phyloP scores from a whole-genome alignment of 2,329 filamentous ascomycete species.

The Scedosporium apiospermum region DNA sequence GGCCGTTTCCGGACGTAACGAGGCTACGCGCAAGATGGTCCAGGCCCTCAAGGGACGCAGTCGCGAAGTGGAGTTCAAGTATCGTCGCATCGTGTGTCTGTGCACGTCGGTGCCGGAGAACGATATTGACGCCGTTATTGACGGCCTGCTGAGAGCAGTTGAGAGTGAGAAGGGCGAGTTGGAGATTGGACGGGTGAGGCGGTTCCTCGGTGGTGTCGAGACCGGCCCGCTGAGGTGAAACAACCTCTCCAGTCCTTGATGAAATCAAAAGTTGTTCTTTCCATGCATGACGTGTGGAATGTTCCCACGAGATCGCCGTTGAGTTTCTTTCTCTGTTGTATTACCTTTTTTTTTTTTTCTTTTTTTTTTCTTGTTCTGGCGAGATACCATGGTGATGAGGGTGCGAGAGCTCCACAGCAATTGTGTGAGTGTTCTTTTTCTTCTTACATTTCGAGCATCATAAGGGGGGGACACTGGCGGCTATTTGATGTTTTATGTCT shows the following conservation, averaged over 20 bases:
- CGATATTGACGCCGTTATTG: conserved; percentile 71
- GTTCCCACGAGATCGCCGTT: neutral
- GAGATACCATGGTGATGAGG: neutral
- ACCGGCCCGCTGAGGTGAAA: conserved; percentile 47
- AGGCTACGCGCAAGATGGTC: conserved; percentile 56
- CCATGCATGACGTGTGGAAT: neutral
- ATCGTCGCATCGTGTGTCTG: conserved; percentile 76
- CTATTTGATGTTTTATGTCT: neutral
- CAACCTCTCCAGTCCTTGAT: neutral
- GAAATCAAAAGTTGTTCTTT: neutral
- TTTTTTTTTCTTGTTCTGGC: neutral
- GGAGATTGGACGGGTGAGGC: conserved; percentile 65
- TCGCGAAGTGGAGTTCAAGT: conserved; percentile 77
- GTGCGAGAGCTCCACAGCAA: neutral
- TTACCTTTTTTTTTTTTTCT: neutral
- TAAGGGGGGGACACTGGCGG: neutral
- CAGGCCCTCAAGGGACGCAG: conserved; percentile 67
- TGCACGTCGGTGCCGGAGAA: conserved; percentile 73
- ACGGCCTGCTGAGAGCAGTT: conserved; percentile 73
- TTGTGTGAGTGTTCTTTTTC: neutral
- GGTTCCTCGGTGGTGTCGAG: conserved; percentile 65
- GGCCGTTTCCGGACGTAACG: conserved; percentile 62
- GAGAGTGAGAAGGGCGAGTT: conserved; percentile 75
- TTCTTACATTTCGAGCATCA: neutral
- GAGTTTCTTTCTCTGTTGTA: neutral